A percentile compares a stretch with the other conserved stretches of the same genome.
Evolutionary conservation across 2,329 filamentous ascomycete species (phyloP).

Genomic region (Phaeosphaeria sp.): DNA sequence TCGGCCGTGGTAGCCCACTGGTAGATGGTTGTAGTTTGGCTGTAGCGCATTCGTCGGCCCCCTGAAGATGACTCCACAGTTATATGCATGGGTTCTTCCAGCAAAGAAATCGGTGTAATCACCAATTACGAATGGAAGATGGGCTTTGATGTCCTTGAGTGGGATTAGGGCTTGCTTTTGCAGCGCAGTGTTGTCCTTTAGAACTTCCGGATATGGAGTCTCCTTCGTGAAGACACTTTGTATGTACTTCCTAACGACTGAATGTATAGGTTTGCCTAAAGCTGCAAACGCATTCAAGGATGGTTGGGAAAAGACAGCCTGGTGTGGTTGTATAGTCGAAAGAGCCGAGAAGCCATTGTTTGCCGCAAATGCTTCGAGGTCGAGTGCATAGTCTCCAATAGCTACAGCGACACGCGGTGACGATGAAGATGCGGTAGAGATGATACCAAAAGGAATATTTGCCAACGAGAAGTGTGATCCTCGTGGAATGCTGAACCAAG

Average conservation of each 20-base stretch:
- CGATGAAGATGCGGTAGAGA: constrained; percentile 65
- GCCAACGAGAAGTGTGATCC: constrained; percentile 74
- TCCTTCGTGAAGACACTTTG: constrained; percentile 69
- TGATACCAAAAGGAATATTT: constrained; percentile 85
- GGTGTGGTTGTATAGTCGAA: constrained; percentile 63
- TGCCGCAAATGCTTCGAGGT: constrained; percentile 68
- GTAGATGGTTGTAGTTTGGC: constrained; percentile 81
- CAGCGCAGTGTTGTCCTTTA: constrained; percentile 67
- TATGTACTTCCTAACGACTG: constrained; percentile 71
- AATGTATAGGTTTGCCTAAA: constrained; percentile 71
- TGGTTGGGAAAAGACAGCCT: constrained; percentile 67
- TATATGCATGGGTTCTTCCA: constrained; percentile 78
- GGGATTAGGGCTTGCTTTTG: constrained; percentile 66
- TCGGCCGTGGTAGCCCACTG: constrained; percentile 82
- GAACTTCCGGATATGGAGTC: constrained; percentile 65
- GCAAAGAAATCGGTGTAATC: constrained; percentile 90
- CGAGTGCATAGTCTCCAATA: constrained; percentile 74
- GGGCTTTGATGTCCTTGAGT: constrained; percentile 65
- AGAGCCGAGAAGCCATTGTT: constrained; percentile 66
- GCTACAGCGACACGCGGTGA: constrained; percentile 71
- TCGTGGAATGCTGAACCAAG: constrained; percentile 66
- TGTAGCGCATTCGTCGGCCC: constrained; percentile 75
- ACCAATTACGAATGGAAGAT: constrained; percentile 78
- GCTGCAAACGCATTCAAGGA: constrained; percentile 77
- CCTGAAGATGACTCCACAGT: constrained; percentile 74